A percentile compares a stretch with the other conserved stretches of the same genome.
Evolutionary conservation across 257 asterid species (phyloP).

Genomic region (Euphrasia confusa): DNA sequence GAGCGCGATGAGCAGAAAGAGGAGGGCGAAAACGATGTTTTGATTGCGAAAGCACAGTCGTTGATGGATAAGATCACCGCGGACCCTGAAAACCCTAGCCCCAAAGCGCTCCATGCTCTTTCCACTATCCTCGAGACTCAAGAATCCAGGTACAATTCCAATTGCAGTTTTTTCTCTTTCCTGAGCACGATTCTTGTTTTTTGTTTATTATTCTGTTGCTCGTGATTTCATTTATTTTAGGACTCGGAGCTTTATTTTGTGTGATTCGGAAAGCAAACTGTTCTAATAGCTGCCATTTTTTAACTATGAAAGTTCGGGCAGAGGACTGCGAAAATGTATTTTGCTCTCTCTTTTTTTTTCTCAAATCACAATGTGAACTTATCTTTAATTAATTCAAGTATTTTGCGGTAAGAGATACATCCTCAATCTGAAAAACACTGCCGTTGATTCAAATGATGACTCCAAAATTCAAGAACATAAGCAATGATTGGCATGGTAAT

Average conservation of each 20-base stretch:
- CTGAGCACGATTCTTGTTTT: not conserved
- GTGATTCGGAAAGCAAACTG: not conserved
- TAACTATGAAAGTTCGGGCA: too few species aligned
- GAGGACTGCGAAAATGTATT: too few species aligned
- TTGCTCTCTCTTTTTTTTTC: too few species aligned
- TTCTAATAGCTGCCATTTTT: too few species aligned
- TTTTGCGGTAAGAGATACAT: too few species aligned
- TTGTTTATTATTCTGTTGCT: not conserved
- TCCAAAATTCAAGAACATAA: too few species aligned
- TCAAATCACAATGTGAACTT: too few species aligned
- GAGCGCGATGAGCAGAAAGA: slow-evolving; percentile 37
- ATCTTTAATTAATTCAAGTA: too few species aligned
- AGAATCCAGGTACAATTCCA: slow-evolving; percentile 61
- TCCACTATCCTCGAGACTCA: slow-evolving; percentile 74
- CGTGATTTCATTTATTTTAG: slow-evolving; percentile 12
- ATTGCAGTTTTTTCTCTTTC: not conserved
- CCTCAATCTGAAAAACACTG: too few species aligned
- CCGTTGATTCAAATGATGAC: too few species aligned
- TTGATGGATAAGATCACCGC: slow-evolving; percentile 75
- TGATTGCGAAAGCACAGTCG: slow-evolving; percentile 64
- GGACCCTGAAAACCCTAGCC: slow-evolving; percentile 75
- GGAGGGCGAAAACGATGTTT: slow-evolving; percentile 56
- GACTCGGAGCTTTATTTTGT: not conserved
- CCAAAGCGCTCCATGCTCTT: slow-evolving; percentile 74
- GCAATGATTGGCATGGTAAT: too few species aligned